These are phyloP conservation scores for Aspergillus uvarum DNA, from an alignment of 2,329 filamentous ascomycete species.

Conservation along the genomic window DNA sequence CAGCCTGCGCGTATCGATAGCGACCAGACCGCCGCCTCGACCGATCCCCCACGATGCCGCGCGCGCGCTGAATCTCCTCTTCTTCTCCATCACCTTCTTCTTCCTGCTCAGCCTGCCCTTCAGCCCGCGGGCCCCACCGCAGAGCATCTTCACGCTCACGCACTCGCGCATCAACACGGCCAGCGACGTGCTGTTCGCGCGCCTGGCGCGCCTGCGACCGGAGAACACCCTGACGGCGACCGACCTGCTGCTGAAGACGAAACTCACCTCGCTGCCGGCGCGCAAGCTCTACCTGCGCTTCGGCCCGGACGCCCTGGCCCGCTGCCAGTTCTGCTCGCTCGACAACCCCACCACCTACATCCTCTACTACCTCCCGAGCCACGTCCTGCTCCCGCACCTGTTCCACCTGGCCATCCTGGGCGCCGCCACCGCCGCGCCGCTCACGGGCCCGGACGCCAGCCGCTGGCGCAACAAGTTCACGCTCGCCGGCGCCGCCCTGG, in stretches of 20 bases:
- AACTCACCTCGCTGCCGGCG: slow-evolving; percentile 69
- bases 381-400: slow-evolving; percentile 74
- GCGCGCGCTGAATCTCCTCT: slow-evolving; percentile 51
- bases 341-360: slow-evolving; percentile 71
- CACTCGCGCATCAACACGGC: slow-evolving; percentile 80
- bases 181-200: slow-evolving; percentile 79
- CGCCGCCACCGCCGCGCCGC: slow-evolving; percentile 66
- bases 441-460: slow-evolving; percentile 63
- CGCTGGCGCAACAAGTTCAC: slow-evolving; percentile 72
- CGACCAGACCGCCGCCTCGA: slow-evolving; percentile 39
- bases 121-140: slow-evolving; percentile 50
- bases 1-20: slow-evolving; percentile 32
- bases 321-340: slow-evolving; percentile 79
- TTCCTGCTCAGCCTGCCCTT: slow-evolving; percentile 68
- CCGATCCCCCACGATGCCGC: slow-evolving; percentile 36
- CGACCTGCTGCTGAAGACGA: slow-evolving; percentile 66
- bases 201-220: slow-evolving; percentile 55
- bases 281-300: slow-evolving; percentile 80
- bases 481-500: slow-evolving; percentile 59
- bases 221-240: slow-evolving; percentile 43
- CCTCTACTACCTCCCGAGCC: slow-evolving; percentile 71
- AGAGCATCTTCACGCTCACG: slow-evolving; percentile 76
- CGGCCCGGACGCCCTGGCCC: slow-evolving; percentile 70
- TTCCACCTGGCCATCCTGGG: slow-evolving; percentile 72
- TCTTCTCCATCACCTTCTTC: slow-evolving; percentile 53